phyloP scores from a whole-genome alignment of 306 rosid species.

The Argentina anserina region DNA sequence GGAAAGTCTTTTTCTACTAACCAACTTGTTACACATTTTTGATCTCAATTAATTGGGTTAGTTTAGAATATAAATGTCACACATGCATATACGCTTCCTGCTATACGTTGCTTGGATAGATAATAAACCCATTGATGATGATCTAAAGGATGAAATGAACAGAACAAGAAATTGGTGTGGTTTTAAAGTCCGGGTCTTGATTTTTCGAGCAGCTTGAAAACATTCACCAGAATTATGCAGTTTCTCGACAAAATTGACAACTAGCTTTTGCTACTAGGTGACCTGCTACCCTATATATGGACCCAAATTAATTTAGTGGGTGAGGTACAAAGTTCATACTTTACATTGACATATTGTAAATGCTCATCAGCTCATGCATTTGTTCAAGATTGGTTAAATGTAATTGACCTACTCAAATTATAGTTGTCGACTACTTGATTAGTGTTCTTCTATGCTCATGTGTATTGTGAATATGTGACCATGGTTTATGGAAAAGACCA shows the following conservation, averaged over 20 bases:
- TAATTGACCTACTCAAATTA: background rate
- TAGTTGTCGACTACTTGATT: background rate
- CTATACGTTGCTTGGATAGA: background rate
- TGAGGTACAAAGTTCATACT: background rate
- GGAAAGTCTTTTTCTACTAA: background rate
- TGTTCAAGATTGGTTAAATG: background rate
- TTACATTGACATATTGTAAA: background rate
- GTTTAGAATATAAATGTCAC: conserved; percentile 12
- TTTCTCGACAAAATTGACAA: background rate
- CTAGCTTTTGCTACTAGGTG: background rate
- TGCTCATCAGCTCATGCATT: background rate
- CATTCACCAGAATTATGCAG: background rate
- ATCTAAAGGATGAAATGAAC: background rate
- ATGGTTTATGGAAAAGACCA: no score
- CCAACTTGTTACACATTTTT: conserved; percentile 3
- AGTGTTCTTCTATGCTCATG: background rate
- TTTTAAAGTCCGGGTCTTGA: background rate
- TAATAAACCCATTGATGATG: background rate
- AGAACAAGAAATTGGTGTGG: background rate
- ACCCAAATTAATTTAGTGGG: background rate
- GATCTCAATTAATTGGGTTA: background rate
- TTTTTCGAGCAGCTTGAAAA: conserved; percentile 3
- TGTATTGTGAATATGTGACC: background rate
- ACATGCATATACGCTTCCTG: background rate
- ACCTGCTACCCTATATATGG: conserved; percentile 6